A percentile compares a stretch with the other conserved stretches of the same genome.
These are phyloP conservation scores for Nicotiana undulata DNA, from an alignment of 257 asterid genomes.

Conservation along the genomic window DNA sequence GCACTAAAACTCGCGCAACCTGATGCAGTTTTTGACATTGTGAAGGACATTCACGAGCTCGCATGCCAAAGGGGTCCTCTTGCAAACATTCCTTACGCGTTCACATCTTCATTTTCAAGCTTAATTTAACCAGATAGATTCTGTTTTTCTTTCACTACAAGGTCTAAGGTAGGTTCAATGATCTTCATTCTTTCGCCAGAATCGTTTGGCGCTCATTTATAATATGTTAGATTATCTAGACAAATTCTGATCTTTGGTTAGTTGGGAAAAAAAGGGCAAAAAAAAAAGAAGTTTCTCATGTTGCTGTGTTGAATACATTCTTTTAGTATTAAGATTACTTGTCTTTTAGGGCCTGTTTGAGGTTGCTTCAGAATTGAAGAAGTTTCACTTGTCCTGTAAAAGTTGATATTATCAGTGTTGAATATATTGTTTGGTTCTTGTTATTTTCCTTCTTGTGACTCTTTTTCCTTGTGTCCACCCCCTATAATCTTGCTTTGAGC, in stretches of 20 bases:
- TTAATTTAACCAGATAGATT: slow-evolving; percentile 34
- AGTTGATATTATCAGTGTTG: neutral
- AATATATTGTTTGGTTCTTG: neutral
- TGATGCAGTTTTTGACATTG: slow-evolving; percentile 86
- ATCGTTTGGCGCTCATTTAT: neutral
- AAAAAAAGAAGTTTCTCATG: neutral
- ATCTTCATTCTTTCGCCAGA: slow-evolving; percentile 28
- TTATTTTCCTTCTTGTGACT: too few relatives aligned
- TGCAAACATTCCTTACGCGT: slow-evolving; percentile 59
- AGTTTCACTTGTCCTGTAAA: neutral
- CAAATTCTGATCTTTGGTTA: neutral
- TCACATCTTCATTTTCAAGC: slow-evolving; percentile 77
- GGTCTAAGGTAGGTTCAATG: slow-evolving; percentile 21
- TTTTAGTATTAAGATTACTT: neutral
- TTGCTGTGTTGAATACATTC: neutral
- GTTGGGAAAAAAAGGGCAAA: neutral
- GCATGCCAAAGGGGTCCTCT: slow-evolving; percentile 75
- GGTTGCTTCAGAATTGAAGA: slow-evolving; percentile 1
- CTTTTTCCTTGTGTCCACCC: too few relatives aligned
- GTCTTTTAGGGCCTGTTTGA: neutral
- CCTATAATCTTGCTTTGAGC: too few relatives aligned
- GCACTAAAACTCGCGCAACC: slow-evolving; percentile 83
- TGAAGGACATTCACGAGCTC: slow-evolving; percentile 88
- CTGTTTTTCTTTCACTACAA: neutral
- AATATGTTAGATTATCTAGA: neutral